A percentile compares a stretch with the other conserved stretches of the same genome.
These are phyloP conservation scores for Linum trigynum DNA, from an alignment of 345 rosid species.

Conservation along the genomic window DNA sequence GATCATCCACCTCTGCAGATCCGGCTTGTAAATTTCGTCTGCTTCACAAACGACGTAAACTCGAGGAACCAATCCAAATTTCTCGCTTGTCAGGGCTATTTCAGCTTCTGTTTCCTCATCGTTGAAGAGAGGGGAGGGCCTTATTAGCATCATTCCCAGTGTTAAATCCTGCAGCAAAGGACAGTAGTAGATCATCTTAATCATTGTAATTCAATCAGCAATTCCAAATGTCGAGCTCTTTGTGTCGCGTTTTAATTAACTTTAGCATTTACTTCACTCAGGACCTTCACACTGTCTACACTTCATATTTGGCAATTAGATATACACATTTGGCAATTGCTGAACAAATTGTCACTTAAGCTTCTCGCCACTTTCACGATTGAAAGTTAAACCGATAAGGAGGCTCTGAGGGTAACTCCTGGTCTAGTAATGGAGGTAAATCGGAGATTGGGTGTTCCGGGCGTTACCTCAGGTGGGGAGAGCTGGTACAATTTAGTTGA, in stretches of 20 bases:
- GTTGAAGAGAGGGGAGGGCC: neutral
- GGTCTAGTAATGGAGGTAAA: too few relatives aligned
- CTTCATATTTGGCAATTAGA: too few relatives aligned
- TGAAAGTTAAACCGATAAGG: neutral
- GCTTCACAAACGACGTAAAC: slow-evolving; percentile 16
- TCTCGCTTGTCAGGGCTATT: slow-evolving; percentile 10
- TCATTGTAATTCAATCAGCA: too few relatives aligned
- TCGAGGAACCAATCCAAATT: slow-evolving; percentile 15
- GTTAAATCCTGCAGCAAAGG: slow-evolving; percentile 14
- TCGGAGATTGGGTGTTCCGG: neutral
- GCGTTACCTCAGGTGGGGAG: slow-evolving; percentile 22
- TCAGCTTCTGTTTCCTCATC: neutral
- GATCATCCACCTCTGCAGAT: slow-evolving; percentile 16
- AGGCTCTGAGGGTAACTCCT: neutral
- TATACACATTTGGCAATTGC: too few relatives aligned
- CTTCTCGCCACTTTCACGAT: neutral
- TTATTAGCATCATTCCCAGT: slow-evolving; percentile 11
- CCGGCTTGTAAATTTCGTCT: neutral
- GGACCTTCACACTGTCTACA: too few relatives aligned
- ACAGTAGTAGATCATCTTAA: too few relatives aligned
- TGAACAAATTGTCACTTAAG: neutral
- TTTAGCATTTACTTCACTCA: too few relatives aligned
- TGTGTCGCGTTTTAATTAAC: too few relatives aligned
- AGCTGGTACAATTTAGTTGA: slow-evolving; percentile 18
- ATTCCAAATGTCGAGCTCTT: too few relatives aligned